Conservation (phyloP, 2,329 filamentous ascomycete genomes). For the Ophiostoma perfectum region DNA sequence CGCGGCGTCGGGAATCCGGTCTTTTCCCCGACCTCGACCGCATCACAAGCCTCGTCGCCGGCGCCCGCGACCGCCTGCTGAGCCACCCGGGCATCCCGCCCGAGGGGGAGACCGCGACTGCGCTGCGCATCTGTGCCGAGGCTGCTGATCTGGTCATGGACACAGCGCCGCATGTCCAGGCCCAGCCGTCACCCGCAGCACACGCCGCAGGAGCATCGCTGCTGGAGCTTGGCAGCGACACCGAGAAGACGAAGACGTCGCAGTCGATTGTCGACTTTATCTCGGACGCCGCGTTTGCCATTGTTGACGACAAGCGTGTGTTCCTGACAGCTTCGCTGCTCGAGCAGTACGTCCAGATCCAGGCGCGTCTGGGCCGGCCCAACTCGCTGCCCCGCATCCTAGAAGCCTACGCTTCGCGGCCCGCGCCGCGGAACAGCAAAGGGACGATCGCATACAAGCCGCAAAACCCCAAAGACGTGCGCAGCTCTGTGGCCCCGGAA, state of each 20-base stretch:
- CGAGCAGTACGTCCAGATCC: conserved; percentile 67
- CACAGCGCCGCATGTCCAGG: conserved; percentile 37
- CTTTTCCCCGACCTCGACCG: conserved; percentile 36
- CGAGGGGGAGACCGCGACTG: conserved; percentile 39
- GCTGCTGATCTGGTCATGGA: conserved; percentile 37
- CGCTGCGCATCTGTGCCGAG: conserved; percentile 42
- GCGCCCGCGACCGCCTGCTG: conserved; percentile 41
- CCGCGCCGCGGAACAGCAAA: conserved; percentile 57
- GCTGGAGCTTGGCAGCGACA: conserved; percentile 38
- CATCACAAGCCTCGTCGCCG: conserved; percentile 40
- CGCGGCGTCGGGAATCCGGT: conserved; percentile 13
- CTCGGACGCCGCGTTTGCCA: conserved; percentile 58
- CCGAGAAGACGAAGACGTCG: background rate
- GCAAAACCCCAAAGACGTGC: conserved; percentile 57
- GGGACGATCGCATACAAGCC: conserved; percentile 50
- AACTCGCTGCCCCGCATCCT: conserved; percentile 76
- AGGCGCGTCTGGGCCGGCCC: conserved; percentile 65
- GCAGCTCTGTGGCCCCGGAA: conserved; percentile 64
- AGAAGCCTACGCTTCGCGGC: conserved; percentile 77
- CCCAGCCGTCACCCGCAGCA: background rate
- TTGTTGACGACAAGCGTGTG: conserved; percentile 69
- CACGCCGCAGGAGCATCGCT: conserved; percentile 31
- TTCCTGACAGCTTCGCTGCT: conserved; percentile 73
- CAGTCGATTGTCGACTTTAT: conserved; percentile 42
- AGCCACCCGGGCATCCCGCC: conserved; percentile 43